Evolutionary conservation across 2,329 filamentous ascomycete genomes (phyloP), one percentile per base, ranked within the genome.

Genomic region (Aspergillus floridensis): DNA sequence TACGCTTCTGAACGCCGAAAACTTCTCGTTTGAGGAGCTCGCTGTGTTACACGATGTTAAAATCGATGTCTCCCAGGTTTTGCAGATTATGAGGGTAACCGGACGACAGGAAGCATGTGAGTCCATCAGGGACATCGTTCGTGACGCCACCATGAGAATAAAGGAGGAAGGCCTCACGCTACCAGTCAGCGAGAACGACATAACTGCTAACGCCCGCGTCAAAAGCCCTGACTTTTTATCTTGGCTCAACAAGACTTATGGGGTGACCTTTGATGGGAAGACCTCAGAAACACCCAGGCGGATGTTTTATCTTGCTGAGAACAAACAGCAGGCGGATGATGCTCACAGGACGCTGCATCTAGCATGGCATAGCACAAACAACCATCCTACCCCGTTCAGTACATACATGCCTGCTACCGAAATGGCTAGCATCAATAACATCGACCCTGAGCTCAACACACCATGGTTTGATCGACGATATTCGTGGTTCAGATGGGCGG

Each of bases 401-500:
- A 75, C 75, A 5, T 76, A 77, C 59, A 59, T 75, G 32, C 63
- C 71, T 26, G 63, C 72, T 4, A 68, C 69, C 0, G 65, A 73
- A 49, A 53, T 60, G 3, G 68, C 72, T 19, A 66, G 62, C 19
- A 50, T 70, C 10, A 71, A 73, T 41, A 57, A 62, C 49, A 64
- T 72, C 31, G 59, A 61, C 14, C 64, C 67, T 12, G 67, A 67
- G 7, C 51, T 60, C 26, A 67, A 62, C 56, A 61, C 67, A 10
- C 66, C 71, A 10, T 75, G 72, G 67, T 63, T 71, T 49, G 68
- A 77, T 52, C 66, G 69, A 24, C 63, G 69, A 51, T 71, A 69
- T 24, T 48, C 65, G 32, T 78, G 76, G 76, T 70, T 76, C 60
- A 69, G 76, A 58, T 78, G 76, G 76, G 68, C 68, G 38, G 69